These are phyloP conservation scores for Melanomma pulvis-pyrius DNA, from an alignment of 495 filamentous ascomycete genomes.

Conservation along the genomic window DNA sequence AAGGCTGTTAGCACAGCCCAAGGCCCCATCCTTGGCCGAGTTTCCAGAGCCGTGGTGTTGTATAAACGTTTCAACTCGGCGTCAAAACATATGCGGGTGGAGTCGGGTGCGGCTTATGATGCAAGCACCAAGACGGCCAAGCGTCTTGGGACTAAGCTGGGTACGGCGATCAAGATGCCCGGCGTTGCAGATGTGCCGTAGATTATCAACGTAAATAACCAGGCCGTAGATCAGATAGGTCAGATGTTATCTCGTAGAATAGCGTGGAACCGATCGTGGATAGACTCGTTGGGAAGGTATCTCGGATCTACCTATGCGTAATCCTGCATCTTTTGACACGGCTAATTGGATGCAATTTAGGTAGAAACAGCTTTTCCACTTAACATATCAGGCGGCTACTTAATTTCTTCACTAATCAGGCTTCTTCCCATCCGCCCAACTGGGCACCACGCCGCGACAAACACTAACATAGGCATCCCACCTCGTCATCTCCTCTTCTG, in stretches of 20 bases:
- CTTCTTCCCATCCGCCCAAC: constrained; percentile 74
- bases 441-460: constrained; percentile 76
- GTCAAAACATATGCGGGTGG: not conserved
- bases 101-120: not conserved
- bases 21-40: no score
- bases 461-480: constrained; percentile 83
- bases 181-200: not conserved
- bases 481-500: constrained; percentile 48
- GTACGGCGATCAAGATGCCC: not conserved
- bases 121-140: not conserved
- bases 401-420: constrained; percentile 29
- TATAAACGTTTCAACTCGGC: not conserved
- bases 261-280: not conserved
- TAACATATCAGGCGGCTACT: not conserved
- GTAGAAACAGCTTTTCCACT: not conserved
- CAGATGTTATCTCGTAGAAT: not conserved
- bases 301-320: no score
- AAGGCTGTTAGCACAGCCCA: no score
- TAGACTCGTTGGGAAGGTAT: no score
- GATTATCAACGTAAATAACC: no score
- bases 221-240: not conserved
- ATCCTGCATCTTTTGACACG: not conserved
- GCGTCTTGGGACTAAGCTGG: not conserved
- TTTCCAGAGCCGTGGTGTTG: not conserved
- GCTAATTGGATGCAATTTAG: not conserved